These are phyloP conservation scores for Rutstroemia sp. DNA, from an alignment of 2,329 filamentous ascomycete genomes.

Conservation along the genomic window DNA sequence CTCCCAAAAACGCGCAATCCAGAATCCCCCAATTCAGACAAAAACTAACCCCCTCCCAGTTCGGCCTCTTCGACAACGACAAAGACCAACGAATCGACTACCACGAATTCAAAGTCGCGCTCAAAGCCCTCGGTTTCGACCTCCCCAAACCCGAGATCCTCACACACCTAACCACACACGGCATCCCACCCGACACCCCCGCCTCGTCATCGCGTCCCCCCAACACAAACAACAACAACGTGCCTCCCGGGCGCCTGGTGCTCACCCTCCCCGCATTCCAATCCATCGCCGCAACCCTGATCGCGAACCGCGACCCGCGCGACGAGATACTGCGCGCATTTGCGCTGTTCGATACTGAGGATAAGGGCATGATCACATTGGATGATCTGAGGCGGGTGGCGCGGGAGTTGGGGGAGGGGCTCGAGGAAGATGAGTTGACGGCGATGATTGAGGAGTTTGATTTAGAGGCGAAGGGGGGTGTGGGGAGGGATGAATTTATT, in stretches of 20 bases:
- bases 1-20: not conserved
- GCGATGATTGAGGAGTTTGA: constrained; percentile 99
- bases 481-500: constrained; percentile 59
- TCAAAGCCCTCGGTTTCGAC: constrained; percentile 92
- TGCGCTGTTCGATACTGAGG: constrained; percentile 83
- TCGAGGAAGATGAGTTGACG: constrained; percentile 85
- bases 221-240: constrained; percentile 45
- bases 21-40: not conserved
- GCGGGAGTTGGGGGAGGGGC: constrained; percentile 81
- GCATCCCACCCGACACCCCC: constrained; percentile 43
- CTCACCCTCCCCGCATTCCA: constrained; percentile 69
- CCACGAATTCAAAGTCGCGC: constrained; percentile 94
- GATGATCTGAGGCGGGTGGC: constrained; percentile 84
- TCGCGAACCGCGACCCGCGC: constrained; percentile 73
- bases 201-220: constrained; percentile 29
- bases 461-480: constrained; percentile 80
- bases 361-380: constrained; percentile 84
- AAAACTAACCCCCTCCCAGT: constrained; percentile 42
- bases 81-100: constrained; percentile 93
- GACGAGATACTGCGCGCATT: constrained; percentile 92
- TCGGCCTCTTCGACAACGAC: constrained; percentile 93
- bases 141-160: constrained; percentile 81
- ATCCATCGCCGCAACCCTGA: constrained; percentile 69
- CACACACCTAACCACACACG: constrained; percentile 71
- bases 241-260: constrained; percentile 50